phyloP scores from a whole-genome alignment of 345 rosid species.

The Eucalyptus pauciflora region DNA sequence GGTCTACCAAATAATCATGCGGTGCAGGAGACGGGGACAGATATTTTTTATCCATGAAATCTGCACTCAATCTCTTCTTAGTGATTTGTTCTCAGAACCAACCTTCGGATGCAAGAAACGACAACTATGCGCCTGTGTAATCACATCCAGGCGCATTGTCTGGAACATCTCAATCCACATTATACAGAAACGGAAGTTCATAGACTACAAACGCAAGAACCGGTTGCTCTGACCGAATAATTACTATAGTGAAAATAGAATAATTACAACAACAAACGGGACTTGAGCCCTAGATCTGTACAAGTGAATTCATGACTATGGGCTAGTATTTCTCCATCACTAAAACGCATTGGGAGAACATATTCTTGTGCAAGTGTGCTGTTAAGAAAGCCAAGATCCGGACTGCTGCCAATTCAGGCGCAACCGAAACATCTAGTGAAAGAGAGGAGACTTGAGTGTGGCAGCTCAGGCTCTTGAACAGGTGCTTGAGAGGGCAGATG shows the following conservation, averaged over 20 bases:
- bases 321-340: background rate
- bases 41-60: background rate
- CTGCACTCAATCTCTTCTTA: background rate
- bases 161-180: background rate
- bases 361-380: background rate
- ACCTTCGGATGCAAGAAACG: background rate
- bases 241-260: background rate
- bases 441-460: slow-evolving; percentile 30
- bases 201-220: background rate
- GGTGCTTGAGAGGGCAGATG: slow-evolving; percentile 45
- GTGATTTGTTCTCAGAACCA: background rate
- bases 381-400: background rate
- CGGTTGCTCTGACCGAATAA: background rate
- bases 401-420: slow-evolving; percentile 13
- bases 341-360: background rate
- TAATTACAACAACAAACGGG: background rate
- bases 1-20: background rate
- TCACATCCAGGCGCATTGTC: background rate
- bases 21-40: background rate
- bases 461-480: slow-evolving; percentile 12
- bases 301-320: background rate
- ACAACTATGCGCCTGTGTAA: background rate
- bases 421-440: slow-evolving; percentile 73
- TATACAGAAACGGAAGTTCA: background rate
- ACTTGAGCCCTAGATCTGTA: background rate